phyloP scores from a whole-genome alignment of 805 yeast species.

The Candida incommunis region DNA sequence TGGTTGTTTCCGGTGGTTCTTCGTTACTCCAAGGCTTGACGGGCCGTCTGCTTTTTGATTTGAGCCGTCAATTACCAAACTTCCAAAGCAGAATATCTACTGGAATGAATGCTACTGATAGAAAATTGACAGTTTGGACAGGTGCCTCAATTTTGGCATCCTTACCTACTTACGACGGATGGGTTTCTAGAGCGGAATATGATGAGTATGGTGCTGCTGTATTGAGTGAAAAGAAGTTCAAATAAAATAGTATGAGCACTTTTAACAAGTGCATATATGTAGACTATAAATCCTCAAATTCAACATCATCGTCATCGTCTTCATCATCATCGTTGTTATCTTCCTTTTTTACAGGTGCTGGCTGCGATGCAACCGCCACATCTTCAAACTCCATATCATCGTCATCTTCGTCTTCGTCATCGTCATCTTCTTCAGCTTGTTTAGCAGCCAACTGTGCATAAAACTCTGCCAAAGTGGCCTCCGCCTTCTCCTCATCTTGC shows the following conservation, averaged over 20 bases:
- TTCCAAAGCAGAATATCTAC: constrained; percentile 27
- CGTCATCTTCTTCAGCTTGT: constrained; percentile 48
- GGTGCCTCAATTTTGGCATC: constrained; percentile 61
- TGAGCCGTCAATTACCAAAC: constrained; percentile 40
- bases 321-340: constrained; percentile 18
- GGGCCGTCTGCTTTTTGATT: constrained; percentile 40
- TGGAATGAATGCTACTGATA: constrained; percentile 32
- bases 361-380: constrained; percentile 14
- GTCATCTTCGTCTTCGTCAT: constrained; percentile 38
- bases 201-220: constrained; percentile 41
- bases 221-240: constrained; percentile 25
- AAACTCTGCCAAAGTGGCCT: constrained; percentile 60
- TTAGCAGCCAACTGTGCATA: constrained; percentile 64
- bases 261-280: too few species aligned
- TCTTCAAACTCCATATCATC: constrained; percentile 29
- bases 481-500: constrained; percentile 48
- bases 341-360: constrained; percentile 4
- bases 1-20: constrained; percentile 50
- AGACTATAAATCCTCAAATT: constrained; percentile 11
- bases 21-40: constrained; percentile 41
- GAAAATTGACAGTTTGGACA: constrained; percentile 49
- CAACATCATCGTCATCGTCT: constrained; percentile 20
- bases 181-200: constrained; percentile 49
- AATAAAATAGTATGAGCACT: constrained; percentile 11
- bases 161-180: constrained; percentile 44